A percentile compares a stretch with the other conserved stretches of the same genome.
phyloP scores from a whole-genome alignment of 305 asterid species.

The Fraxinus greggii region DNA sequence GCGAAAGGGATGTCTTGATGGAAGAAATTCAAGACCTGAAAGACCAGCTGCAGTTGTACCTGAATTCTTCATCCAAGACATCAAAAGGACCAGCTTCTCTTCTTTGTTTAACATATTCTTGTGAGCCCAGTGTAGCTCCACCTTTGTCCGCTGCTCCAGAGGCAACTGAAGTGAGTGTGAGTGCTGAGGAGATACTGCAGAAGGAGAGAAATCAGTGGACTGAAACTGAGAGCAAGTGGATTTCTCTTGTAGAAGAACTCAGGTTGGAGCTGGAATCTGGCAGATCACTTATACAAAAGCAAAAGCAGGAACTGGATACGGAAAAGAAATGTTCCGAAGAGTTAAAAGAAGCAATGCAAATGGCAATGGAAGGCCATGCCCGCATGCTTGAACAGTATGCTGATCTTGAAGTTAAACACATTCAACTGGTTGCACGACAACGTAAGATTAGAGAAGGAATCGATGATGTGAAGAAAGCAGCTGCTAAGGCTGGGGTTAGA shows the following conservation, averaged over 20 bases:
- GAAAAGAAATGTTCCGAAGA: constrained; percentile 90
- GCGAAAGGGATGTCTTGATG: constrained; percentile 88
- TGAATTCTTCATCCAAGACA: constrained; percentile 64
- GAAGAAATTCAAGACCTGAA: constrained; percentile 91
- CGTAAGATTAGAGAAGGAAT: constrained; percentile 82
- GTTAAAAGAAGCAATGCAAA: constrained; percentile 95
- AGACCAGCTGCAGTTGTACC: constrained; percentile 71
- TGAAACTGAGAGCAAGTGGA: constrained; percentile 89
- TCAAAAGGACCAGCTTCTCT: constrained; percentile 56
- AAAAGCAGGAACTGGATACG: constrained; percentile 72
- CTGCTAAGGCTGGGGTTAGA: constrained; percentile 85
- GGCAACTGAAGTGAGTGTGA: constrained; percentile 48
- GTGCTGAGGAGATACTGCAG: constrained; percentile 61
- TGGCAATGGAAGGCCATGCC: constrained; percentile 99
- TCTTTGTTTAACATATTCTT: constrained; percentile 57
- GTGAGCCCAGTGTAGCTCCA: constrained; percentile 55
- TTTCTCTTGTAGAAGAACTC: constrained; percentile 75
- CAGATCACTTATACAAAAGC: constrained; percentile 52
- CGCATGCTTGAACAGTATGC: constrained; percentile 99
- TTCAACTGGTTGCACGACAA: constrained; percentile 76
- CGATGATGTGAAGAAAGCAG: constrained; percentile 92
- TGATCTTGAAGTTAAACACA: constrained; percentile 95
- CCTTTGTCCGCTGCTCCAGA: constrained; percentile 45
- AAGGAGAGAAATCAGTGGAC: constrained; percentile 80
- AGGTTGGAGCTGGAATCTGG: constrained; percentile 65